Conservation (phyloP, 306 rosid genomes). For the Trifolium dubium region DNA sequence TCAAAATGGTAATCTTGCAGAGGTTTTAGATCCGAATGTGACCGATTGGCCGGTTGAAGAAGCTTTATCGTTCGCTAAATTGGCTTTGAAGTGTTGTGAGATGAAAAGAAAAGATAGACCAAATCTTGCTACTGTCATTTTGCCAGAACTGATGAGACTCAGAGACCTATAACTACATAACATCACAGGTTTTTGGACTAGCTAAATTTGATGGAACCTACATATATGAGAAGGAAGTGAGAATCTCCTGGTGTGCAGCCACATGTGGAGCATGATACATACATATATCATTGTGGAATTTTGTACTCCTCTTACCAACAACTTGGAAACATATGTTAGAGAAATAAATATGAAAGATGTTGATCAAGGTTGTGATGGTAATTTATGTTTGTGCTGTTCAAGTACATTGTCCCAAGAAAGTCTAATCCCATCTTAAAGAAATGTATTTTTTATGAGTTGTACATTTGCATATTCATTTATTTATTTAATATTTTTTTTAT, state of each 20-base stretch:
- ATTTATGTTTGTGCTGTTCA: neutral
- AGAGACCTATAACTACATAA: conserved; percentile 35
- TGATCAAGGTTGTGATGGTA: neutral
- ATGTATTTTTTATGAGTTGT: neutral
- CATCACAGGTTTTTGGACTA: neutral
- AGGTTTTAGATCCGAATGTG: conserved; percentile 64
- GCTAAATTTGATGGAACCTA: neutral
- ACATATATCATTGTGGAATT: neutral
- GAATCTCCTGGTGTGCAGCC: neutral
- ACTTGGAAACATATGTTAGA: neutral
- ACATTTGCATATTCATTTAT: neutral
- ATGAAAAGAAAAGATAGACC: conserved; percentile 74
- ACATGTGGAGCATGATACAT: conserved; percentile 9
- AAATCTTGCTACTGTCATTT: conserved; percentile 54
- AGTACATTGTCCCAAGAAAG: neutral
- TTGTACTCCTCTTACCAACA: neutral
- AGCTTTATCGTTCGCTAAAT: conserved; percentile 53
- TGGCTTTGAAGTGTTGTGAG: conserved; percentile 84
- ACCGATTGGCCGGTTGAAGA: conserved; percentile 77
- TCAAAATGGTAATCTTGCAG: conserved; percentile 41
- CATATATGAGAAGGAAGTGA: neutral
- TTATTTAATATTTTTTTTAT: neutral
- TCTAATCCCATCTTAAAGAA: neutral
- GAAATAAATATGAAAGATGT: neutral
- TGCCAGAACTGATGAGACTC: conserved; percentile 67